A percentile compares a stretch with the other conserved stretches of the same genome.
These are phyloP conservation scores for Saccharomycopsis hybrid DNA, from an alignment of 1,139 yeast genomes.

Conservation along the genomic window DNA sequence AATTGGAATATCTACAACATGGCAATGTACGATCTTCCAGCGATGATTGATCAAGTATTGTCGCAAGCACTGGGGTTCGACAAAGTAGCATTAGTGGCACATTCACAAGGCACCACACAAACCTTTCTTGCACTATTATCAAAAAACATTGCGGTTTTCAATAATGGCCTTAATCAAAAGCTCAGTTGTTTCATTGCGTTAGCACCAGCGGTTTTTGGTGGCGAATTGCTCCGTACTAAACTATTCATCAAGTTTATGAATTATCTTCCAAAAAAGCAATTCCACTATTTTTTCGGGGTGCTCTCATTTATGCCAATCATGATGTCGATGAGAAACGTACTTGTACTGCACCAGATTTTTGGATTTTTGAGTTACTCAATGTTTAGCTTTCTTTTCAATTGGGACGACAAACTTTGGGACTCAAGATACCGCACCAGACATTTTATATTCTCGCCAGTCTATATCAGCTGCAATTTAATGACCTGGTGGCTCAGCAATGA, in stretches of 20 bases:
- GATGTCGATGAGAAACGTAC: slow-evolving; percentile 42
- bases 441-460: slow-evolving; percentile 81
- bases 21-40: slow-evolving; percentile 71
- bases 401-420: slow-evolving; percentile 83
- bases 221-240: slow-evolving; percentile 55
- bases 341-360: slow-evolving; percentile 46
- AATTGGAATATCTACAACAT: slow-evolving; percentile 83
- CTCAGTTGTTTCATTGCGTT: slow-evolving; percentile 66
- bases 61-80: slow-evolving; percentile 32
- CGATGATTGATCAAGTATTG: slow-evolving; percentile 59
- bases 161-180: slow-evolving; percentile 36
- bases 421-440: slow-evolving; percentile 57
- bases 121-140: slow-evolving; percentile 48
- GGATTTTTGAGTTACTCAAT: slow-evolving; percentile 64
- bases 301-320: slow-evolving; percentile 56
- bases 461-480: slow-evolving; percentile 74
- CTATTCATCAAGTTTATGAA: slow-evolving; percentile 40
- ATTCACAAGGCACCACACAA: slow-evolving; percentile 93
- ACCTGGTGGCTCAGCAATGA: slow-evolving; percentile 74
- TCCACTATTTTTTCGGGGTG: slow-evolving; percentile 49
- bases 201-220: slow-evolving; percentile 90
- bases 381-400: slow-evolving; percentile 79
- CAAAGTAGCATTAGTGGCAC: slow-evolving; percentile 64
- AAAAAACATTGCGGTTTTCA: not conserved
- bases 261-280: slow-evolving; percentile 32